A percentile compares a stretch with the other conserved stretches of the same genome.
These are phyloP conservation scores for Nitzschia sp. DNA, from an alignment of 108 stramenopile species.

Conservation along the genomic window DNA sequence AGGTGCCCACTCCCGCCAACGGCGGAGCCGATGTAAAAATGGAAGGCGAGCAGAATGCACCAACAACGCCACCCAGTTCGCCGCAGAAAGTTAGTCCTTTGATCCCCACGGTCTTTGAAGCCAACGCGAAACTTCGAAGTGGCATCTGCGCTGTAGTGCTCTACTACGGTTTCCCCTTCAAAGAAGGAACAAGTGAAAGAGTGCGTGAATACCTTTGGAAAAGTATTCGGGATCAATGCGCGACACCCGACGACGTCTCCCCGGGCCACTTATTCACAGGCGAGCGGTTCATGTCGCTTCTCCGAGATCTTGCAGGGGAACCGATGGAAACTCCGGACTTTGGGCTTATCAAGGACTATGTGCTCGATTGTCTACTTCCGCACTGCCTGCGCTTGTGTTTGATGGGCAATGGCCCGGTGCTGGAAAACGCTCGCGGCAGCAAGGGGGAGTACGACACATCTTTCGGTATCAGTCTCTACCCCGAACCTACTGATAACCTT, in stretches of 20 bases:
- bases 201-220: conserved; percentile 15
- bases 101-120: conserved; percentile 41
- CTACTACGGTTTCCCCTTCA: conserved; percentile 53
- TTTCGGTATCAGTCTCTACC: conserved; percentile 42
- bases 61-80: neutral
- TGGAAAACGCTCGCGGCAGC: conserved; percentile 48
- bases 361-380: conserved; percentile 61
- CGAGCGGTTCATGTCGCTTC: conserved; percentile 15
- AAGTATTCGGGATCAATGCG: conserved; percentile 24
- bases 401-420: conserved; percentile 45
- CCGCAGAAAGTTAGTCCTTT: neutral
- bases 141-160: conserved; percentile 56
- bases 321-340: conserved; percentile 18
- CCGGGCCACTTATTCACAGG: conserved; percentile 14
- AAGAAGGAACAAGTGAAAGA: neutral
- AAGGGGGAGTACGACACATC: conserved; percentile 52
- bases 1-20: no score
- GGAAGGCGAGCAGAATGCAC: neutral
- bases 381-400: conserved; percentile 78
- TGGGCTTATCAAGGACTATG: conserved; percentile 41
- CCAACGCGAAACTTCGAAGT: conserved; percentile 55
- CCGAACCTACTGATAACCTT: conserved; percentile 39
- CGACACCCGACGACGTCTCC: conserved; percentile 2
- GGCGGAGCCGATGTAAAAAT: no score
- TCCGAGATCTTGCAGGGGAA: conserved; percentile 12